These are phyloP conservation scores for Stevia rebaudiana DNA, from an alignment of 140 eudicot genomes.

Conservation along the genomic window DNA sequence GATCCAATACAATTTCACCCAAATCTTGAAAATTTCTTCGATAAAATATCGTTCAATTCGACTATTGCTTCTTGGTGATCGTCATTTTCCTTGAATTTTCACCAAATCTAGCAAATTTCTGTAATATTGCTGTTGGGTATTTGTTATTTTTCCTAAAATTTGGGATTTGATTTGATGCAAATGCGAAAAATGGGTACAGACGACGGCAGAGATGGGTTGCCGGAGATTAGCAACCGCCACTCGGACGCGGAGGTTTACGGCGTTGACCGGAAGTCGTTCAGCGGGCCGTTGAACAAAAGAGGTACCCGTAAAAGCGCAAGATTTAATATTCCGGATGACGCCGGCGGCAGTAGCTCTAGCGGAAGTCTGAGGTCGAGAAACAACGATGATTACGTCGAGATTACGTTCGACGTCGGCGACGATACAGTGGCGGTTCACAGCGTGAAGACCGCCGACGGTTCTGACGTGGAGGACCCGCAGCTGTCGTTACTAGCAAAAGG, in stretches of 20 bases:
- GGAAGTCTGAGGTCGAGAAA: constrained; percentile 12
- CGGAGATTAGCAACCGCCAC: constrained; percentile 28
- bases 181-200: constrained; percentile 31
- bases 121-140: too few relatives aligned
- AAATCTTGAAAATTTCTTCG: not conserved
- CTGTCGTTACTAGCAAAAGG: constrained; percentile 46
- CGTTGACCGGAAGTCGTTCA: constrained; percentile 34
- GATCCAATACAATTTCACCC: not conserved
- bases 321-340: constrained; percentile 42
- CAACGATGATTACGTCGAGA: constrained; percentile 64
- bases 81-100: too few relatives aligned
- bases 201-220: constrained; percentile 11
- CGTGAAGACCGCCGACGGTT: constrained; percentile 56
- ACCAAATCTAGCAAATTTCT: too few relatives aligned
- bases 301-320: constrained; percentile 50
- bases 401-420: constrained; percentile 80
- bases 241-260: constrained; percentile 47
- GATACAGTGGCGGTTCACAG: constrained; percentile 72
- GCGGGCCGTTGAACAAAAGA: constrained; percentile 62
- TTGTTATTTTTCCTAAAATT: not conserved
- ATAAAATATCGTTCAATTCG: not conserved
- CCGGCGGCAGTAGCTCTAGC: constrained; percentile 17
- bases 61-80: not conserved
- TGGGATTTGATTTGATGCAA: not conserved
- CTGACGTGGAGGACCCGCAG: constrained; percentile 61